Percentiles rank a stretch among this genome's conserved stretches.
phyloP scores from a whole-genome alignment of 2,329 filamentous ascomycete genomes.

The Claviceps sp. region DNA sequence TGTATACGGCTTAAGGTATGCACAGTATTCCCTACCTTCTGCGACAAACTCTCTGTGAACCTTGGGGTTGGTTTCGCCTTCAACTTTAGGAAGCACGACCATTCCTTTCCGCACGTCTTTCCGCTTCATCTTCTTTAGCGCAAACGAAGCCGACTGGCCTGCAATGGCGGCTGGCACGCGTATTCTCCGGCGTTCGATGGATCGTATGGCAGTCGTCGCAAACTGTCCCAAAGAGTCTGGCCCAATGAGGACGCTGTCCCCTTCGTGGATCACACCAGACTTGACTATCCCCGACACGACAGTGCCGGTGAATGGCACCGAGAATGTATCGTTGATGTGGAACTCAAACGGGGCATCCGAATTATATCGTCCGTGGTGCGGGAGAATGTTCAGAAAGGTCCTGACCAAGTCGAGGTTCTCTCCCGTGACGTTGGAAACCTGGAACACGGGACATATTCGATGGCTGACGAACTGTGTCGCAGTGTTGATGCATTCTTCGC shows the following conservation, averaged over 20 bases:
- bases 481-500: slow-evolving; percentile 86
- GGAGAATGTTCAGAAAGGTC: slow-evolving; percentile 87
- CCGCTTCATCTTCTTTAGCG: slow-evolving; percentile 70
- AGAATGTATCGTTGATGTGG: slow-evolving; percentile 94
- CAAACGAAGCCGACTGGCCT: slow-evolving; percentile 86
- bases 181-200: slow-evolving; percentile 90
- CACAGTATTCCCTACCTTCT: slow-evolving; percentile 39
- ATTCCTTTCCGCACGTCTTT: slow-evolving; percentile 96
- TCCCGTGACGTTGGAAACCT: slow-evolving; percentile 95
- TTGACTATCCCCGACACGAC: slow-evolving; percentile 93
- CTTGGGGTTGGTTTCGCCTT: slow-evolving; percentile 55
- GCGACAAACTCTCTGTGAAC: slow-evolving; percentile 67
- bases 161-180: slow-evolving; percentile 76
- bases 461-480: slow-evolving; percentile 92
- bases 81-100: slow-evolving; percentile 80
- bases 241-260: slow-evolving; percentile 80
- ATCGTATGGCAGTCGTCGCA: slow-evolving; percentile 70
- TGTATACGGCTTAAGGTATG: neutral
- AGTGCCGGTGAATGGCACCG: slow-evolving; percentile 90
- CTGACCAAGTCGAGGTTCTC: slow-evolving; percentile 81
- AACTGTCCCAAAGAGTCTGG: slow-evolving; percentile 88
- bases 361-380: slow-evolving; percentile 88
- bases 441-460: slow-evolving; percentile 92
- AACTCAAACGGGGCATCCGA: slow-evolving; percentile 83
- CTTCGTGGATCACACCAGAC: slow-evolving; percentile 71